Base-by-base conservation (phyloP, 1,284 basidiomycete species). In the Naganishia sp. region DNA sequence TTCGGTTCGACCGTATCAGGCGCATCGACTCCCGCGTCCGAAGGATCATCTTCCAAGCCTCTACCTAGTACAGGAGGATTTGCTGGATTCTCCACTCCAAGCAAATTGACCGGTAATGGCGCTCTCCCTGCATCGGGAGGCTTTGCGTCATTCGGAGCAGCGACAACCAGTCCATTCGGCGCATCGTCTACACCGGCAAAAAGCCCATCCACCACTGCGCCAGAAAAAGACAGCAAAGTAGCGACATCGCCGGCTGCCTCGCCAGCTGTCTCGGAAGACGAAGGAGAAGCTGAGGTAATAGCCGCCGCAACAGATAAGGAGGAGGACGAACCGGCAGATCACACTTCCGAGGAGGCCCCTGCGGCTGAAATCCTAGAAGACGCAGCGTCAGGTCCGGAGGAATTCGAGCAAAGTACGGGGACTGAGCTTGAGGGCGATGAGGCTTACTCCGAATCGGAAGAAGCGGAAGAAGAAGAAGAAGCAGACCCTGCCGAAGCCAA, bases 1-100 rank as follows among this genome's bases (percentile, higher is more conserved):
- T 75, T 74, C 54, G 72, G 73, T 74, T 73, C 55, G 73, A 23
- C 45, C 16, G 28, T 25, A 18, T 21, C 63, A n/a, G 10, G n/a
- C 13, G 11, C 54, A 23, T 33, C 39, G 36, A 31, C 52, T 23
- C 28, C 48, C 6, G 21, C 36, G 9, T 18, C 36, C 15, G 48
- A 61, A 36, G 23, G 36, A 2, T 21, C 49, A 18, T 28, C 48
- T 11, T 52, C 66, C 6, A 53, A 63, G 31, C 21, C 57, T 25
- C 44, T 48, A 23, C 52, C 43, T 48, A 39, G 28, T n/a, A 64
- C 56, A 21, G 63, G 52, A 15, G 56, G 36, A 36, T 61, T 55
- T 46, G 67, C 52, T 48, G 56, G 61, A 49, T 64, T 48, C 33
- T 53, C 50, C 31, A 46, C 48, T 10, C 55, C 52, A 7, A 49